Conservation (phyloP, 306 rosid species). For the Rubus idaeus region DNA sequence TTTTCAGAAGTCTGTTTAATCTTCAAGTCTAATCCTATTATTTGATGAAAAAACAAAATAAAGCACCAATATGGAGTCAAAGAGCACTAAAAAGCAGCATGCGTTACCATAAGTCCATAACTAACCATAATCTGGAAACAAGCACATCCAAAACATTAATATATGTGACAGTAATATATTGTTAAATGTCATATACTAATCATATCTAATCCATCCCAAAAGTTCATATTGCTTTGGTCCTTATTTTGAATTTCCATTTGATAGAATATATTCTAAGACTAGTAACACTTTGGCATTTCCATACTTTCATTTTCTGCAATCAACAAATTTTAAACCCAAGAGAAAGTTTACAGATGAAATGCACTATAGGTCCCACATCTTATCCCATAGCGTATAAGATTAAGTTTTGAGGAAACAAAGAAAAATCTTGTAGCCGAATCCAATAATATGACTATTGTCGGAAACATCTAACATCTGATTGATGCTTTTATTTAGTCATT, state of each 20-base stretch:
- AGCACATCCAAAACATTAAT: not conserved
- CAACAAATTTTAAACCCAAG: not conserved
- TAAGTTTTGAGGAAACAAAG: not conserved
- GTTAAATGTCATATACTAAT: not conserved
- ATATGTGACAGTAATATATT: not conserved
- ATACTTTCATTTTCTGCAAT: not conserved
- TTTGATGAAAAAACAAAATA: slow-evolving; percentile 18
- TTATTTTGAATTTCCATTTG: not conserved
- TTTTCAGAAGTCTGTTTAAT: not conserved
- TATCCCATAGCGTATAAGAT: not conserved
- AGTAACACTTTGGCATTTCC: not conserved
- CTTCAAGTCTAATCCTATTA: slow-evolving; percentile 21
- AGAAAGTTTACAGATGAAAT: not conserved
- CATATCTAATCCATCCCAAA: not conserved
- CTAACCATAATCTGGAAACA: not conserved
- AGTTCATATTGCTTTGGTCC: not conserved
- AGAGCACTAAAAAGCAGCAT: not conserved
- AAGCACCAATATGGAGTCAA: slow-evolving; percentile 2
- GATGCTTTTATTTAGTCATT: not conserved
- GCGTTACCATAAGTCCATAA: not conserved
- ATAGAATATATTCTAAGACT: not conserved
- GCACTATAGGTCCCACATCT: not conserved
- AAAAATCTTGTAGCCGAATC: not conserved
- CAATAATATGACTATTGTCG: not conserved
- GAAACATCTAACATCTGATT: not conserved